A percentile compares a stretch with the other conserved stretches of the same genome.
Evolutionary conservation across 495 filamentous ascomycete species (phyloP).

Genomic region (Penicillium cinerascens): DNA sequence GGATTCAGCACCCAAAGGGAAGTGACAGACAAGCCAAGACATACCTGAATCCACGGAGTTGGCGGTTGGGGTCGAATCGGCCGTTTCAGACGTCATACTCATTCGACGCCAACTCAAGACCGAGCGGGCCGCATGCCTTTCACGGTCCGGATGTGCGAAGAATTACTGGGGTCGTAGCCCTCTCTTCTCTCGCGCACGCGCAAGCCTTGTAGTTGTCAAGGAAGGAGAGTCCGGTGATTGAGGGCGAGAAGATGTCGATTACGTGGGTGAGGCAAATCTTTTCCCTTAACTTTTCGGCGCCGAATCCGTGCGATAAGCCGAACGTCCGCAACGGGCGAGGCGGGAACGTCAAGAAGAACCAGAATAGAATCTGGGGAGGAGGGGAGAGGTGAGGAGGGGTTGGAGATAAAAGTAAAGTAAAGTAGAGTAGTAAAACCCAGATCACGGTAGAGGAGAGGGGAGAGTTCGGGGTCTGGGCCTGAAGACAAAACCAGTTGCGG

Average conservation of each 20-base stretch:
- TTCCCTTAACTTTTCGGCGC: slow-evolving; percentile 19
- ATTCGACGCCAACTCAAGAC: slow-evolving; percentile 21
- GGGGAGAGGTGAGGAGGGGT: neutral
- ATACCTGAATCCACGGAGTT: slow-evolving; percentile 34
- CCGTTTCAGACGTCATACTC: slow-evolving; percentile 46
- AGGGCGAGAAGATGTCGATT: slow-evolving; percentile 9
- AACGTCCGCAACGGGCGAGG: slow-evolving; percentile 9
- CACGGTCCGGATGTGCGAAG: slow-evolving; percentile 3
- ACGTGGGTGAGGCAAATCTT: slow-evolving; percentile 32
- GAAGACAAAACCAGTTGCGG: slow-evolving; percentile 7
- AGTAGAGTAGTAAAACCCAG: slow-evolving; percentile 12
- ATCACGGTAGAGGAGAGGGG: slow-evolving; percentile 11
- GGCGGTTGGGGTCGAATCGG: slow-evolving; percentile 26
- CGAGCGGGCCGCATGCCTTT: slow-evolving; percentile 40
- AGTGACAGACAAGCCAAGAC: slow-evolving; percentile 19
- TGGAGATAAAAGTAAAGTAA: slow-evolving; percentile 1
- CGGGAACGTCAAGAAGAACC: slow-evolving; percentile 2
- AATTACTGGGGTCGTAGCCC: neutral
- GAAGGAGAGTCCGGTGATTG: neutral
- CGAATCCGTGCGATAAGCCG: slow-evolving; percentile 27
- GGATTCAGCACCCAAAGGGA: neutral
- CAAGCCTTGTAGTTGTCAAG: neutral
- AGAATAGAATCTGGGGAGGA: neutral
- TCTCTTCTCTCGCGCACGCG: neutral
- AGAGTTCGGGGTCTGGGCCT: slow-evolving; percentile 16